Percentiles rank a stretch among this genome's conserved stretches.
Evolutionary conservation across 2,329 filamentous ascomycete species (phyloP).

Genomic region (Emydomyces testavorans): DNA sequence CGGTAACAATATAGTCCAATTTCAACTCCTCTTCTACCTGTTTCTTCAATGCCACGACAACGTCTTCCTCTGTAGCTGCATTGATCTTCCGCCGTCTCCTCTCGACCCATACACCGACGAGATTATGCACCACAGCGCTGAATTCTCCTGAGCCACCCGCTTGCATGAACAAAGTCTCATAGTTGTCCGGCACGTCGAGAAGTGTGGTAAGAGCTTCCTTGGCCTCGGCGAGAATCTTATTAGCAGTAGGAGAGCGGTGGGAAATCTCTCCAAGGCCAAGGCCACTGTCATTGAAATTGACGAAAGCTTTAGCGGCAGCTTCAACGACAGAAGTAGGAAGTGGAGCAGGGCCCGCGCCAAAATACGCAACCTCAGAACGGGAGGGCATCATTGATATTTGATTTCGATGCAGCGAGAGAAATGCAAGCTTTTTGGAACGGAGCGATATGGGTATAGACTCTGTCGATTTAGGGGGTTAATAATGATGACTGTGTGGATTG

Average conservation of each 20-base stretch:
- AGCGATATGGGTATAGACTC: not conserved
- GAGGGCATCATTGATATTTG: slow-evolving; percentile 14
- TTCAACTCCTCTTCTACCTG: slow-evolving; percentile 60
- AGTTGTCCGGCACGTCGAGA: slow-evolving; percentile 73
- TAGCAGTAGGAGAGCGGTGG: slow-evolving; percentile 70
- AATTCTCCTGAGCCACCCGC: slow-evolving; percentile 80
- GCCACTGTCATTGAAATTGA: slow-evolving; percentile 71
- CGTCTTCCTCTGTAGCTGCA: slow-evolving; percentile 43
- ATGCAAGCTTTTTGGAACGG: not conserved
- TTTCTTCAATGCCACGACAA: slow-evolving; percentile 51
- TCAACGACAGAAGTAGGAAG: slow-evolving; percentile 74
- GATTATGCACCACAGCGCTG: slow-evolving; percentile 70
- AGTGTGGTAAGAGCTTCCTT: slow-evolving; percentile 62
- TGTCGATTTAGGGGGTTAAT: not conserved
- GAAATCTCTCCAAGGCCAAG: slow-evolving; percentile 83
- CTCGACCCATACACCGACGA: slow-evolving; percentile 72
- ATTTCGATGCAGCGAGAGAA: not conserved
- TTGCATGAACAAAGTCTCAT: slow-evolving; percentile 82
- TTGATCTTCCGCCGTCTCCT: slow-evolving; percentile 51
- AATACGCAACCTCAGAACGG: slow-evolving; percentile 46
- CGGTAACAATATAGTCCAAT: slow-evolving; percentile 83
- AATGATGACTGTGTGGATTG: not conserved
- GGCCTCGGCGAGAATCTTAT: slow-evolving; percentile 64
- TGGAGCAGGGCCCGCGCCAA: slow-evolving; percentile 80
- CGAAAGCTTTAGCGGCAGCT: slow-evolving; percentile 59